A percentile compares a stretch with the other conserved stretches of the same genome.
Evolutionary conservation across 2,329 filamentous ascomycete species (phyloP).

Genomic region (Apiospora malaysiana): DNA sequence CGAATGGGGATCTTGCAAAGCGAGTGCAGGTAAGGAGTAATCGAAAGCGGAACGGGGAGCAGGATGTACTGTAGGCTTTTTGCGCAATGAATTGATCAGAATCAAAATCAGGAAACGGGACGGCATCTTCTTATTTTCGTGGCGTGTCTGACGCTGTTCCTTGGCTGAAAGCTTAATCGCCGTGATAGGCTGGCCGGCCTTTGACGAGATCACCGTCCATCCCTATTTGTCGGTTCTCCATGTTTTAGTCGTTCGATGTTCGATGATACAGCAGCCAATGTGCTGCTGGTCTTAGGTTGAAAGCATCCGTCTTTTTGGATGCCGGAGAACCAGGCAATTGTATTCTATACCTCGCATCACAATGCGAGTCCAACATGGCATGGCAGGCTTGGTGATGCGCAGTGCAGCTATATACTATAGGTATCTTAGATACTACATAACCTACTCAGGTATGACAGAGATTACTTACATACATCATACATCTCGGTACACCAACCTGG

Average conservation of each 20-base stretch:
- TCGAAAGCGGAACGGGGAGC: too few relatives aligned
- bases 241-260: neutral
- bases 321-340: too few relatives aligned
- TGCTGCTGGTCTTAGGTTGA: too few relatives aligned
- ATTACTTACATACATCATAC: neutral
- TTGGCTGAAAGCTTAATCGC: constrained; percentile 17
- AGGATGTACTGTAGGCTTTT: too few relatives aligned
- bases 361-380: too few relatives aligned
- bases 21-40: too few relatives aligned
- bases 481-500: neutral
- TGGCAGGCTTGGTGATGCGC: neutral
- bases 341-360: neutral
- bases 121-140: constrained; percentile 10
- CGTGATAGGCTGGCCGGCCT: constrained; percentile 3
- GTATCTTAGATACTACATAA: neutral
- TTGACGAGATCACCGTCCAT: constrained; percentile 16
- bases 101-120: constrained; percentile 9
- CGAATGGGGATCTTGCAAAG: too few relatives aligned
- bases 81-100: neutral
- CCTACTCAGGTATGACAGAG: neutral
- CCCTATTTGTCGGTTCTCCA: neutral
- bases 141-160: constrained; percentile 11
- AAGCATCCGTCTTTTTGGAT: too few relatives aligned
- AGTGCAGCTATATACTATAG: neutral
- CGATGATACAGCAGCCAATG: too few relatives aligned